A percentile compares a stretch with the other conserved stretches of the same genome.
phyloP scores from a whole-genome alignment of 2,329 filamentous ascomycete genomes.

The Verticillium zaregamsianum region DNA sequence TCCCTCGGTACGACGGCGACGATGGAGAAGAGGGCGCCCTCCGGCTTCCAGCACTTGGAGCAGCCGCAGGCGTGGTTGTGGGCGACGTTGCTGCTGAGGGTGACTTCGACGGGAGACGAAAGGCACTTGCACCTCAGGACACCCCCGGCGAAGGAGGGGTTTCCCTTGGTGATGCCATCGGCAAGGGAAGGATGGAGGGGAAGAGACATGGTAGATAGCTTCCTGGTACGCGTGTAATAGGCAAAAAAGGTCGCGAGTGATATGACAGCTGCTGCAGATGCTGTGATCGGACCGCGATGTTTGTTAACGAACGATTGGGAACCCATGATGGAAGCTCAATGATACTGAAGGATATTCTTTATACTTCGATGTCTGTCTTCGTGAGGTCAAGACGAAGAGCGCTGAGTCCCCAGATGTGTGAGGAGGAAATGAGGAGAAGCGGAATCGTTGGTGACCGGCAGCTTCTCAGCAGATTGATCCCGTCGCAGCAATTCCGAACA shows the following conservation, averaged over 20 bases:
- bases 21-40: slow-evolving; percentile 59
- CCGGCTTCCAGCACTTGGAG: slow-evolving; percentile 69
- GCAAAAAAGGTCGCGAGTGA: background rate
- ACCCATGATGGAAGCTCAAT: background rate
- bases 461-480: background rate
- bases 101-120: slow-evolving; percentile 51
- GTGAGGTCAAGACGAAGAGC: background rate
- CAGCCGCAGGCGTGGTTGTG: slow-evolving; percentile 71
- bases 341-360: background rate
- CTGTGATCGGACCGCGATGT: background rate
- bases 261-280: background rate
- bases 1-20: slow-evolving; percentile 57
- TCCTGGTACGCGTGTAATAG: background rate
- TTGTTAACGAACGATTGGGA: background rate
- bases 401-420: background rate
- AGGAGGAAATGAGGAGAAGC: background rate
- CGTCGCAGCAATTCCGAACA: background rate
- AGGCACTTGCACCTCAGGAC: slow-evolving; percentile 59
- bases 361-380: background rate
- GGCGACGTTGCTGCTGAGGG: slow-evolving; percentile 52
- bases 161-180: slow-evolving; percentile 55
- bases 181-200: slow-evolving; percentile 61
- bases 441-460: background rate
- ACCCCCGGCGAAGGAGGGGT: slow-evolving; percentile 51
- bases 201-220: slow-evolving; percentile 22